Conservation (phyloP, 2,329 filamentous ascomycete genomes). For the Nannizziopsis barbatae region DNA sequence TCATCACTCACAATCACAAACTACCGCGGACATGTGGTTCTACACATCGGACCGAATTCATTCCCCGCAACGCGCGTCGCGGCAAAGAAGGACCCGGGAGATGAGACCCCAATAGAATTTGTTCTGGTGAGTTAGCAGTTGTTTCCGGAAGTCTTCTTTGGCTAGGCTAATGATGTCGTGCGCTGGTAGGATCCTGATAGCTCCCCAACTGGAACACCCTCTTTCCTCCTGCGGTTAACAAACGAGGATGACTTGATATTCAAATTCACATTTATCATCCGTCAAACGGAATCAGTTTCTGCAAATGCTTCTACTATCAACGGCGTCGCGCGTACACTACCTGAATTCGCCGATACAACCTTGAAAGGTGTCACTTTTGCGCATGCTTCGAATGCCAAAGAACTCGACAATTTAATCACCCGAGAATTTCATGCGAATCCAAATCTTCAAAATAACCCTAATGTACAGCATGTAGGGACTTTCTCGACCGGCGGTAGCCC, state of each 20-base stretch:
- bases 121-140: conserved; percentile 56
- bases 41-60: conserved; percentile 71
- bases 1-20: conserved; percentile 73
- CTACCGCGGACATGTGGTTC: conserved; percentile 61
- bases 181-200: conserved; percentile 62
- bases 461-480: conserved; percentile 90
- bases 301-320: conserved; percentile 42
- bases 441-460: conserved; percentile 92
- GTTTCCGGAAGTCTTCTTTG: not conserved
- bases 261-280: conserved; percentile 78
- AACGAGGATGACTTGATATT: conserved; percentile 91
- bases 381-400: conserved; percentile 71
- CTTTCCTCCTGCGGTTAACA: conserved; percentile 72
- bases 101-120: conserved; percentile 72
- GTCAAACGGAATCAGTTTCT: conserved; percentile 41
- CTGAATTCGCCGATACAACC: conserved; percentile 53
- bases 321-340: conserved; percentile 41
- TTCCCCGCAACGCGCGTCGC: conserved; percentile 72
- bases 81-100: conserved; percentile 59
- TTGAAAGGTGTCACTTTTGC: conserved; percentile 88
- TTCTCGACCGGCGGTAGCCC: conserved; percentile 72
- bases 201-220: conserved; percentile 37
- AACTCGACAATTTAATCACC: conserved; percentile 88
- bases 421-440: conserved; percentile 94
- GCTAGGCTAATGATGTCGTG: conserved; percentile 10